Evolutionary conservation across 108 stramenopile genomes (phyloP).

Genomic region (Nitzschia inconspicua): DNA sequence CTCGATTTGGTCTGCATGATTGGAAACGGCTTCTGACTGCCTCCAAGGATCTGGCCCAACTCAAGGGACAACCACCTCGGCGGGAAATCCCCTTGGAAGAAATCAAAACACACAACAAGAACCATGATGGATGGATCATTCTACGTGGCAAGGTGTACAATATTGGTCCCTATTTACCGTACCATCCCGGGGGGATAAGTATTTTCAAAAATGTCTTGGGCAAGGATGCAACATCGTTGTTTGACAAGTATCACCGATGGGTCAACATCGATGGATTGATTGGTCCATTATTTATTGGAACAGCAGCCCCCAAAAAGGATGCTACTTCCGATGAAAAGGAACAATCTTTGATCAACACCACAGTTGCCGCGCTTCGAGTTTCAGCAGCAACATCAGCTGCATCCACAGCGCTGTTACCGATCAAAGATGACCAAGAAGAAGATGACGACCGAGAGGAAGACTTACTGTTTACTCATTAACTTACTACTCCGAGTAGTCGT

Average conservation of each 20-base stretch:
- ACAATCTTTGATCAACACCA: too few relatives aligned
- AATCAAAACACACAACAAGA: conserved; percentile 56
- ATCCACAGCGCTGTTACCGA: too few relatives aligned
- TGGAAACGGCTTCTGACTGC: conserved; percentile 64
- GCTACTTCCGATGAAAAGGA: too few relatives aligned
- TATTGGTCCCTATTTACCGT: conserved; percentile 88
- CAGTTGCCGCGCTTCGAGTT: too few relatives aligned
- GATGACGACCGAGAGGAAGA: too few relatives aligned
- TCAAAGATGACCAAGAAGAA: too few relatives aligned
- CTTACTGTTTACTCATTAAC: too few relatives aligned
- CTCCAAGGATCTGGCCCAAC: conserved; percentile 68
- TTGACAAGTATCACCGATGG: conserved; percentile 92
- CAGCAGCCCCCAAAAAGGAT: too few relatives aligned
- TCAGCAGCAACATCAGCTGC: too few relatives aligned
- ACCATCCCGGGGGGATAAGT: conserved; percentile 92
- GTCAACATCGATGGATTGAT: conserved; percentile 73
- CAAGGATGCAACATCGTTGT: conserved; percentile 78
- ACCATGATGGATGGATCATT: conserved; percentile 89
- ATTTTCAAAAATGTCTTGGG: conserved; percentile 77
- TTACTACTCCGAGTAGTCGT: too few relatives aligned
- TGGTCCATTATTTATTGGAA: conserved; percentile 37
- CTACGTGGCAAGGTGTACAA: conserved; percentile 89
- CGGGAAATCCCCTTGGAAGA: conserved; percentile 57
- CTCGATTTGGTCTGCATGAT: conserved; percentile 70
- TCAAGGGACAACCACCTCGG: conserved; percentile 55